A percentile compares a stretch with the other conserved stretches of the same genome.
Evolutionary conservation across 169 alveolate species (phyloP).

Genomic region (Theileria parva): DNA sequence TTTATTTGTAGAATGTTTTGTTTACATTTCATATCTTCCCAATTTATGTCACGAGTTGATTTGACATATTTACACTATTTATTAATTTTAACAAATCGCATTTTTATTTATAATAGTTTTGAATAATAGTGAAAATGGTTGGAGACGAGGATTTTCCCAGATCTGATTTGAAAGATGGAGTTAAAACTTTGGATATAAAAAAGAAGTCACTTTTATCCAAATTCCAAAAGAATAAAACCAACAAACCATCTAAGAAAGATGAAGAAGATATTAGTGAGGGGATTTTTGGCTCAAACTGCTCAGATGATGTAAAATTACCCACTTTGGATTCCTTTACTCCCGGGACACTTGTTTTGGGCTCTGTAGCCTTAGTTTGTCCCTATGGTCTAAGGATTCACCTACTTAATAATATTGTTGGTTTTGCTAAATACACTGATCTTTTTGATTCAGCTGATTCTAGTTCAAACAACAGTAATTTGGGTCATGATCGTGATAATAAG

Average conservation of each 20-base stretch:
- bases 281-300: background rate
- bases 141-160: slow-evolving; percentile 63
- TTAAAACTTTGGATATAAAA: slow-evolving; percentile 17
- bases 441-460: slow-evolving; percentile 23
- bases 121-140: slow-evolving; percentile 1
- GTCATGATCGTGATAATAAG: slow-evolving; percentile 4
- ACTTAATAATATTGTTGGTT: slow-evolving; percentile 41
- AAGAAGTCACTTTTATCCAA: background rate
- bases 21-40: background rate
- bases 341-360: slow-evolving; percentile 58
- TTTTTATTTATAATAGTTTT: no score
- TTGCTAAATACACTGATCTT: slow-evolving; percentile 42
- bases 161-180: slow-evolving; percentile 36
- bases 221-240: background rate
- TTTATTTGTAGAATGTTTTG: background rate
- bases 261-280: background rate
- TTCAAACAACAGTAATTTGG: background rate
- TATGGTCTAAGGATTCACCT: slow-evolving; percentile 53
- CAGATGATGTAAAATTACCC: slow-evolving; percentile 29
- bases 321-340: slow-evolving; percentile 38
- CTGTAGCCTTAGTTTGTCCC: slow-evolving; percentile 55
- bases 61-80: no score
- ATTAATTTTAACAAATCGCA: background rate
- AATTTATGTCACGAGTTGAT: no score
- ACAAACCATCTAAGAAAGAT: background rate